Evolutionary conservation across 2,329 filamentous ascomycete genomes (phyloP).

Genomic region (Cercospora zeae-maydis): DNA sequence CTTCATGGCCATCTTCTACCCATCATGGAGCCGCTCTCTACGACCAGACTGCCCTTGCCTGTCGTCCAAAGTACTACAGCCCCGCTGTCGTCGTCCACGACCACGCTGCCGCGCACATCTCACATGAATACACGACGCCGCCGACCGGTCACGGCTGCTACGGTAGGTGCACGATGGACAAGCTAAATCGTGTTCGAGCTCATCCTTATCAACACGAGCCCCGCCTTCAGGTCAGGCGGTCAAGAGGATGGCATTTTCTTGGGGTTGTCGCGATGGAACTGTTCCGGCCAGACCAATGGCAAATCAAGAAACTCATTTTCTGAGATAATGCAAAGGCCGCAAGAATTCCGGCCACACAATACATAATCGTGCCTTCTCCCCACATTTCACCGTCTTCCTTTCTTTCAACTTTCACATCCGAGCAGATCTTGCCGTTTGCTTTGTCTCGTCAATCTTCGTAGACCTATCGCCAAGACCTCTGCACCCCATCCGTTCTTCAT

Average conservation of each 20-base stretch:
- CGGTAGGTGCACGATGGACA: neutral
- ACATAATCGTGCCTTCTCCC: constrained; percentile 22
- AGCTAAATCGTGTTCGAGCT: neutral
- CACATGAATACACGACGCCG: neutral
- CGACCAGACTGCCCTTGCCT: neutral
- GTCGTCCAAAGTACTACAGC: neutral
- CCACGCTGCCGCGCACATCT: neutral
- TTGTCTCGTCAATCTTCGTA: constrained; percentile 7
- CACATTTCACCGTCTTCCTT: constrained; percentile 19
- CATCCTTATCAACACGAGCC: neutral
- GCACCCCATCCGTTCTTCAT: constrained; percentile 12
- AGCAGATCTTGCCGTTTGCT: constrained; percentile 5
- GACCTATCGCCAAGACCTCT: constrained; percentile 1
- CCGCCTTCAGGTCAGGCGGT: constrained; percentile 13
- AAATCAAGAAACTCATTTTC: constrained; percentile 8
- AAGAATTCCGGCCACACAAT: constrained; percentile 25
- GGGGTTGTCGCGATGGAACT: constrained; percentile 19
- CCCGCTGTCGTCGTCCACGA: neutral
- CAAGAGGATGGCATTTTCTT: constrained; percentile 10
- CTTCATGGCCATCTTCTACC: neutral
- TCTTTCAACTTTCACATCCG: constrained; percentile 11
- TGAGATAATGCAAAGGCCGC: constrained; percentile 14
- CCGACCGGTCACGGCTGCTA: neutral
- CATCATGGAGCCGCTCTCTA: neutral
- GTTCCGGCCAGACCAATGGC: constrained; percentile 29